Base-by-base conservation (phyloP, 331 rosid genomes). In the Malus hybrid region DNA sequence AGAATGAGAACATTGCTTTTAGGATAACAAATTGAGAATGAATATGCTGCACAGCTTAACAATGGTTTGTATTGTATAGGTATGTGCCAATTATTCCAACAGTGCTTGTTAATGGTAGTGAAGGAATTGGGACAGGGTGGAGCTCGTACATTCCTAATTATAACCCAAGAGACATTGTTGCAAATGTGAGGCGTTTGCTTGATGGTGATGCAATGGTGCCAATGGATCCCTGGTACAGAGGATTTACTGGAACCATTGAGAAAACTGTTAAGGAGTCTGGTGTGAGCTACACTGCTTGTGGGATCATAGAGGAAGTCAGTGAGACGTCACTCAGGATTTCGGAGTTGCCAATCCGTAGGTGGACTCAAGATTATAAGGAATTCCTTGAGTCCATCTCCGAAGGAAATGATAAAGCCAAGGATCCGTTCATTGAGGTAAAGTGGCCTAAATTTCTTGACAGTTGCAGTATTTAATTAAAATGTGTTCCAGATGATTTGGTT, bases 211-310 rank as follows among this genome's bases (percentile, higher is more conserved):
- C 70, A 36, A 67, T 92, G 90, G 63, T 80, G 57, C 97, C 97
- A 60, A 94, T 94, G 99, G 91, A 87, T 90, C 99, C 99, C 12
- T 94, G 97, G 97, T 94, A 92, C 73, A 77, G 88, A 84, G 97
- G 99, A 67, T 94, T 82, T 65, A 85, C 70, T 79, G 99, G 99
- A 72, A 68, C 46, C 56, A 94, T 92, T 30, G 96, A 83, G 83
- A 94, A 82, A 79, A 85, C 83, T 39, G 85, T 86, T 4, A 92
- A 87, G 82, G 99, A 92, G 55, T 87, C 89, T 32, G 89, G 89
- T 18, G 6, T 30, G 15, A 72, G 75, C 74, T 94, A 87, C 80
- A 72, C 71, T 15, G 84, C 89, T 26, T 87, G 88, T 80, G 99
- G 99, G 7, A 53, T 20, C 33, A 34, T 88, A 50, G 96, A 78